Percentiles rank a stretch among this genome's conserved stretches.
These are phyloP conservation scores for Turritis glabra DNA, from an alignment of 345 rosid genomes.

Conservation along the genomic window DNA sequence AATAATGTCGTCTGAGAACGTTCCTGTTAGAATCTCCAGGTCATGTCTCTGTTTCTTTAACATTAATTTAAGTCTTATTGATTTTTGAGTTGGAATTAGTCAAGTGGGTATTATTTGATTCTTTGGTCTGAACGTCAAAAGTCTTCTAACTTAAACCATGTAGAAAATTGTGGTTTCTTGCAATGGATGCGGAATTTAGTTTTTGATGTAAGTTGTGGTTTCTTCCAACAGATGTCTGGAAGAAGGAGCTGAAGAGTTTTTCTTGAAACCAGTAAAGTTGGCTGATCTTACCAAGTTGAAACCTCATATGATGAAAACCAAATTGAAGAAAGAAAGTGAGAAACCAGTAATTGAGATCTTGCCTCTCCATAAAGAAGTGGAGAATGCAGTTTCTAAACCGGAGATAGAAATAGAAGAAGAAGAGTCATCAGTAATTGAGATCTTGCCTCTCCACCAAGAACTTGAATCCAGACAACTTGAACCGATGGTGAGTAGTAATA, in stretches of 20 bases:
- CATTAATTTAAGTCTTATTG: not conserved
- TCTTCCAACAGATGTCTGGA: slow-evolving; percentile 61
- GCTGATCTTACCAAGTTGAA: slow-evolving; percentile 78
- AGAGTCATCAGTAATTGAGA: slow-evolving; percentile 9
- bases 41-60: slow-evolving; percentile 18
- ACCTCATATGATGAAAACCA: slow-evolving; percentile 53
- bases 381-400: slow-evolving; percentile 6
- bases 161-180: not conserved
- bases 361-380: slow-evolving; percentile 17
- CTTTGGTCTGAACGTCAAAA: not conserved
- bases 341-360: too few species aligned
- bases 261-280: slow-evolving; percentile 79
- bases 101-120: slow-evolving; percentile 7
- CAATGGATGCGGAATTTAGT: not conserved
- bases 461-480: slow-evolving; percentile 10
- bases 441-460: slow-evolving; percentile 28
- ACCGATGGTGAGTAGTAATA: slow-evolving; percentile 28
- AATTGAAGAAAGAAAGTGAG: slow-evolving; percentile 31
- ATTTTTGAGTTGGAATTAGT: not conserved
- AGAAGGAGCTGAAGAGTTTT: slow-evolving; percentile 95
- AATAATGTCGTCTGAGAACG: slow-evolving; percentile 90
- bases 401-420: slow-evolving; percentile 14
- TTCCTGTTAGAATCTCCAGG: slow-evolving; percentile 80
- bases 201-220: not conserved
- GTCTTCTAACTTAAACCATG: not conserved